A percentile compares a stretch with the other conserved stretches of the same genome.
Evolutionary conservation across 2,329 filamentous ascomycete species (phyloP).

Genomic region (Claviceps fusiformis): DNA sequence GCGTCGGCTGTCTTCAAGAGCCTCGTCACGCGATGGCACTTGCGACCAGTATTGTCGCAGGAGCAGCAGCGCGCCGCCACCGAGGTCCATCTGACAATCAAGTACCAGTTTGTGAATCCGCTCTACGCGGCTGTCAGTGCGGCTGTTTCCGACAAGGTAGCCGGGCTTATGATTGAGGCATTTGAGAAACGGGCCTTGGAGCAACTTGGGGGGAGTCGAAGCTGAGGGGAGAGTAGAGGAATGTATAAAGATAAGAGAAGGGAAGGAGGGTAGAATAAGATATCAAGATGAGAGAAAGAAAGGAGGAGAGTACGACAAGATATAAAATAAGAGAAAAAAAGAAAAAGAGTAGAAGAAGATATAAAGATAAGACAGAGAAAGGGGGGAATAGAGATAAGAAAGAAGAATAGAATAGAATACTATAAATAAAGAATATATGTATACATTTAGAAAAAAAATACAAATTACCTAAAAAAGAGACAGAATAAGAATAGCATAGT

Average conservation of each 20-base stretch:
- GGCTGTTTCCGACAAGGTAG: slow-evolving; percentile 72
- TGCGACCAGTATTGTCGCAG: slow-evolving; percentile 29
- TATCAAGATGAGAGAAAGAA: too few species aligned
- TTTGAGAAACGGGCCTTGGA: slow-evolving; percentile 70
- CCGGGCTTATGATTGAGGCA: slow-evolving; percentile 78
- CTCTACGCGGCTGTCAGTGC: slow-evolving; percentile 71
- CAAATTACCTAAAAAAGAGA: too few species aligned
- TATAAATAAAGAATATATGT: too few species aligned
- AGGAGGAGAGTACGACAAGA: too few species aligned
- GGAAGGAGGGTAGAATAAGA: too few species aligned
- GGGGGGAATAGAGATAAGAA: too few species aligned
- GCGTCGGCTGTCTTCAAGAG: slow-evolving; percentile 48
- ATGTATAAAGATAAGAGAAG: too few species aligned
- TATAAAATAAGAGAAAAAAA: too few species aligned
- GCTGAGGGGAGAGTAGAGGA: not conserved
- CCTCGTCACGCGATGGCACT: slow-evolving; percentile 56
- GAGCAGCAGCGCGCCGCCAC: slow-evolving; percentile 27
- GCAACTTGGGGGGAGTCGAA: slow-evolving; percentile 11
- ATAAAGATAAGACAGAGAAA: too few species aligned
- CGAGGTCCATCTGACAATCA: slow-evolving; percentile 61
- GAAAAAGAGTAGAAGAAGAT: not conserved
- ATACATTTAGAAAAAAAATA: too few species aligned
- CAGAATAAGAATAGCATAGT: too few species aligned
- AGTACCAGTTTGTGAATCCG: slow-evolving; percentile 80
- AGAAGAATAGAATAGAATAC: too few species aligned